These are phyloP conservation scores for Bruguiera sexangula DNA, from an alignment of 345 rosid genomes.

Conservation along the genomic window DNA sequence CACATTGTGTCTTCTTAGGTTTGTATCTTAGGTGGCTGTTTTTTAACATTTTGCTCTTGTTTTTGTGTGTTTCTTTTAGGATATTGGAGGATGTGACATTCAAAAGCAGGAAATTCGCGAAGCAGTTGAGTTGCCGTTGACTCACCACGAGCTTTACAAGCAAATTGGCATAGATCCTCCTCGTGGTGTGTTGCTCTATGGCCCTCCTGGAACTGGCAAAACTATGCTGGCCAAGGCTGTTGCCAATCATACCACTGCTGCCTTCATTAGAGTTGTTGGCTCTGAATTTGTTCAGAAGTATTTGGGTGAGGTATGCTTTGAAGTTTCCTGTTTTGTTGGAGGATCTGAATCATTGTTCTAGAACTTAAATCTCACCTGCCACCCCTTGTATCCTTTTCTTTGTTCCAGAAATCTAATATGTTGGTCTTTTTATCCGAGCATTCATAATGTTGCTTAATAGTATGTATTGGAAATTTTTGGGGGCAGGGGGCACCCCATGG, in stretches of 20 bases:
- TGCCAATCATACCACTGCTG: conserved; percentile 26
- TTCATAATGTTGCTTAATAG: too few species aligned
- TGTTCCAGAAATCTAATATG: too few species aligned
- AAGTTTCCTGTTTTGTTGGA: too few species aligned
- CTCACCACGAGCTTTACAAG: conserved; percentile 78
- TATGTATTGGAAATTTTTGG: too few species aligned
- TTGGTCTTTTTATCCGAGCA: too few species aligned
- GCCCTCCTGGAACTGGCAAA: conserved; percentile 94
- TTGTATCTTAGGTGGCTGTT: too few species aligned
- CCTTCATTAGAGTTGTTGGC: conserved; percentile 27
- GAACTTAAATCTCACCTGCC: too few species aligned
- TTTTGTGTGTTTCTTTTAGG: conserved; percentile 34
- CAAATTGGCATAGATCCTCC: conserved; percentile 91
- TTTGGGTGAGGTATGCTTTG: conserved; percentile 29
- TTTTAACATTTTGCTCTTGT: neutral
- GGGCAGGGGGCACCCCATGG: too few species aligned
- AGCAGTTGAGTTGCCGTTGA: conserved; percentile 85
- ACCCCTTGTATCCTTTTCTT: too few species aligned
- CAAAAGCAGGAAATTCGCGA: conserved; percentile 96
- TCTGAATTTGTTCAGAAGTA: conserved; percentile 29
- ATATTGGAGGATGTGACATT: conserved; percentile 92
- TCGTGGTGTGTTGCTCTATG: conserved; percentile 86
- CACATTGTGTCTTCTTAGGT: too few species aligned
- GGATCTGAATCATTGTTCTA: too few species aligned
- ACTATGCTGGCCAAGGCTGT: conserved; percentile 87